Evolutionary conservation across 2,329 filamentous ascomycete species (phyloP).

Genomic region (Clarireedia sp.): DNA sequence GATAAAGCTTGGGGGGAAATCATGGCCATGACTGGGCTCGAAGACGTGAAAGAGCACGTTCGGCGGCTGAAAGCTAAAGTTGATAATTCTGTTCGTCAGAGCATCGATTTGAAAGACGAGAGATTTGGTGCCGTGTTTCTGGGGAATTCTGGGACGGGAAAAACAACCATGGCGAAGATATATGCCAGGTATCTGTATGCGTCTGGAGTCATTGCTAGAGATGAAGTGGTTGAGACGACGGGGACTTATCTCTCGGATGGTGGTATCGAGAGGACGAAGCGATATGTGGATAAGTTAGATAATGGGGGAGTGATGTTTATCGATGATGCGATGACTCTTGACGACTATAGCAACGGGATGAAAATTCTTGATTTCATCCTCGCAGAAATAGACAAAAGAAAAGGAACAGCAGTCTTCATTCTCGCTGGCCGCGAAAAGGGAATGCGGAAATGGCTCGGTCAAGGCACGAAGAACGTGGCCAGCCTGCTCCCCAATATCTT

Average conservation of each 20-base stretch:
- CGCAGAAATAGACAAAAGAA: slow-evolving; percentile 61
- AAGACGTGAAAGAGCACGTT: slow-evolving; percentile 44
- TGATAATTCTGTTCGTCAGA: slow-evolving; percentile 39
- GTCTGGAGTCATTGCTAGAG: slow-evolving; percentile 52
- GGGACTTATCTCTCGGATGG: slow-evolving; percentile 56
- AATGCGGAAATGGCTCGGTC: slow-evolving; percentile 67
- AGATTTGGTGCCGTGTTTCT: slow-evolving; percentile 42
- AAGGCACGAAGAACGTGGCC: slow-evolving; percentile 49
- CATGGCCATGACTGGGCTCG: slow-evolving; percentile 46
- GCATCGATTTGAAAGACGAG: slow-evolving; percentile 36
- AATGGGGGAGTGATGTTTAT: slow-evolving; percentile 68
- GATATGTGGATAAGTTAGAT: slow-evolving; percentile 46
- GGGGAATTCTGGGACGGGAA: slow-evolving; percentile 52
- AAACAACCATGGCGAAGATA: slow-evolving; percentile 62
- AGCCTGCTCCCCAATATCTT: slow-evolving; percentile 60
- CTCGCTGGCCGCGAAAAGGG: slow-evolving; percentile 63
- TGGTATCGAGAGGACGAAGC: slow-evolving; percentile 49
- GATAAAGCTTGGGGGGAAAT: slow-evolving; percentile 40
- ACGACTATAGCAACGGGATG: slow-evolving; percentile 1
- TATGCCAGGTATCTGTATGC: slow-evolving; percentile 57
- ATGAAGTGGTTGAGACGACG: slow-evolving; percentile 53
- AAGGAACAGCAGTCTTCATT: slow-evolving; percentile 61
- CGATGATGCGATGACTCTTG: slow-evolving; percentile 43
- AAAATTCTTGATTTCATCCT: slow-evolving; percentile 61
- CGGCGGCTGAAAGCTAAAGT: slow-evolving; percentile 43